phyloP scores from a whole-genome alignment of 2,329 filamentous ascomycete species.

The Penicillium sp. region DNA sequence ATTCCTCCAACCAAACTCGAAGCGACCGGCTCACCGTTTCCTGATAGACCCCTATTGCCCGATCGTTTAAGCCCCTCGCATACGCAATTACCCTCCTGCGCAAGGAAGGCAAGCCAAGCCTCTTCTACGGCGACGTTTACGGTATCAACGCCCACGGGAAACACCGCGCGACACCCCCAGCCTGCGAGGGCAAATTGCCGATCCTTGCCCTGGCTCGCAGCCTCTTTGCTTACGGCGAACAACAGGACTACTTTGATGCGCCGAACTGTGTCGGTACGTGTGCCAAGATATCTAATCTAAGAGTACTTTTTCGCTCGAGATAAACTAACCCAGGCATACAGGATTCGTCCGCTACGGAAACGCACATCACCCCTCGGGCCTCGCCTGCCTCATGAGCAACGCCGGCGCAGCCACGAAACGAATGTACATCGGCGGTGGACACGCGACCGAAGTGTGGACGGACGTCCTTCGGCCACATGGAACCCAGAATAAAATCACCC shows the following conservation, averaged over 20 bases:
- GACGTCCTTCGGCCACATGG: constrained; percentile 63
- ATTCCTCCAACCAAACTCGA: neutral
- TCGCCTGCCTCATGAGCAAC: constrained; percentile 63
- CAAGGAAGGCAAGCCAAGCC: constrained; percentile 11
- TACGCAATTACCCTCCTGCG: constrained; percentile 18
- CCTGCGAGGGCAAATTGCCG: constrained; percentile 3
- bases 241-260: constrained; percentile 15
- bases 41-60: neutral
- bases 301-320: neutral
- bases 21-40: no score
- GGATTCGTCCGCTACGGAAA: constrained; percentile 59
- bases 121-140: constrained; percentile 19
- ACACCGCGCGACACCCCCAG: neutral
- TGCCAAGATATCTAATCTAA: neutral
- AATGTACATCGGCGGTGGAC: constrained; percentile 66
- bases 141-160: constrained; percentile 5
- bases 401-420: constrained; percentile 54
- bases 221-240: constrained; percentile 13
- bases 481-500: constrained; percentile 53
- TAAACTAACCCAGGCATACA: constrained; percentile 28
- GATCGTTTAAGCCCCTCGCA: constrained; percentile 11
- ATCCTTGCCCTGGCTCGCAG: constrained; percentile 5
- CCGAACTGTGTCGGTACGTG: constrained; percentile 10
- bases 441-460: constrained; percentile 66
- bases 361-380: constrained; percentile 53